Evolutionary conservation across 2,329 filamentous ascomycete species (phyloP).

Genomic region (Penicillium sp.): DNA sequence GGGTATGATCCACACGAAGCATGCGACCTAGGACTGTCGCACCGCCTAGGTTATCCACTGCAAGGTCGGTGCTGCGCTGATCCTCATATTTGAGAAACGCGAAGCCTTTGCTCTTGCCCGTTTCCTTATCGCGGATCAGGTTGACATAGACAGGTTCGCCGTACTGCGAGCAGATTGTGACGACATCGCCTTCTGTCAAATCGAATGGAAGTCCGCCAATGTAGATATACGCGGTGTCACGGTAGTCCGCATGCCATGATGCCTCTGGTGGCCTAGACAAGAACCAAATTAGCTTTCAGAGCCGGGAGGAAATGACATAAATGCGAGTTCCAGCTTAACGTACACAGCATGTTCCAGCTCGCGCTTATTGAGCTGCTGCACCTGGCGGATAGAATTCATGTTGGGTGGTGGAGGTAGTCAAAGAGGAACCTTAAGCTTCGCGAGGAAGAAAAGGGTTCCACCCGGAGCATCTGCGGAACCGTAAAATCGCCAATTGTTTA

Average conservation of each 20-base stretch:
- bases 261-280: slow-evolving; percentile 70
- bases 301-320: slow-evolving; percentile 3
- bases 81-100: slow-evolving; percentile 98
- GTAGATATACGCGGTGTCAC: slow-evolving; percentile 95
- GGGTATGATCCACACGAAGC: slow-evolving; percentile 85
- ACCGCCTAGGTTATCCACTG: slow-evolving; percentile 92
- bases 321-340: slow-evolving; percentile 36
- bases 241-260: slow-evolving; percentile 97
- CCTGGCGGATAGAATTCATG: slow-evolving; percentile 94
- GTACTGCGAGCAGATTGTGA: slow-evolving; percentile 96
- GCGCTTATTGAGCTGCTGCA: slow-evolving; percentile 88
- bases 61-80: slow-evolving; percentile 90
- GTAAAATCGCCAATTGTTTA: slow-evolving; percentile 29
- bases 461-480: slow-evolving; percentile 27
- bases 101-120: slow-evolving; percentile 91
- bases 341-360: slow-evolving; percentile 88
- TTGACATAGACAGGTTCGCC: slow-evolving; percentile 94
- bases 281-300: slow-evolving; percentile 2
- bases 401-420: slow-evolving; percentile 26
- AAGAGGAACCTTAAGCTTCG: slow-evolving; percentile 3
- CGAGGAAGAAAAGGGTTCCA: slow-evolving; percentile 8
- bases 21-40: slow-evolving; percentile 78
- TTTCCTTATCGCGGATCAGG: slow-evolving; percentile 90
- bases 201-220: slow-evolving; percentile 92
- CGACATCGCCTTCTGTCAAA: slow-evolving; percentile 90